Evolutionary conservation across 225 moss, liverwort and hornwort genomes (phyloP), one percentile per base, ranked within the genome.

Genomic region (Straminergon stramineum): DNA sequence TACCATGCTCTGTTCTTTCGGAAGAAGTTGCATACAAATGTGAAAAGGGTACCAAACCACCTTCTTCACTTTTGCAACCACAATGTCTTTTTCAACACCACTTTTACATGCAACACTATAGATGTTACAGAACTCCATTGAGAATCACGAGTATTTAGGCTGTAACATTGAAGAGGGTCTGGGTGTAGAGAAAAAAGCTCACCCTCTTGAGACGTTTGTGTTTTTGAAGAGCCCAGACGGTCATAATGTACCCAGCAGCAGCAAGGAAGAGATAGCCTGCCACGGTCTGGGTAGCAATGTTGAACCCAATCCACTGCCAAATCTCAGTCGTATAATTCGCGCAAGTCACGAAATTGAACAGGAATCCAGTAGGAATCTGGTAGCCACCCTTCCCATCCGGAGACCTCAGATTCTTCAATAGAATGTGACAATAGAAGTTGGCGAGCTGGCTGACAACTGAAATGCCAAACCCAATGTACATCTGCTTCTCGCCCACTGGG

Each of bases 281-380:
- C 55, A 97, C 85, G 11, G 92, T 99, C 93, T 99, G 99, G 45
- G 99, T 99, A 19, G 99, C 96, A 57, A 99, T 91, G 86, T 99
- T 99, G 88, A 97, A 99, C 80, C 99, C 97, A 91, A 99, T 93
- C 99, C 99, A 99, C 84, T 99, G 97, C 90, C 94, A 95, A 75
- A 99, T 96, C 84, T 99, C 97, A 7, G 99, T 99, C 21, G 96
- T 97, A 57, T 99, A 99, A 66, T 99, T 99, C 19, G 99, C 99
- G 78, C 99, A 99, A 6, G 99, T 97, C 75, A 99, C 92, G 52
- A 91, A 96, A 84, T 97, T 94, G 91, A 99, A 99, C 84, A 99
- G 87, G 69, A 99, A 99, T 16, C 97, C 99, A 55, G 86, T 86
- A 6, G 99, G 99, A 81, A 99, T 97, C 92, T 97, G 99, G 88